These are phyloP conservation scores for Fusarium buharicum DNA, from an alignment of 2,329 filamentous ascomycete genomes.

Conservation along the genomic window DNA sequence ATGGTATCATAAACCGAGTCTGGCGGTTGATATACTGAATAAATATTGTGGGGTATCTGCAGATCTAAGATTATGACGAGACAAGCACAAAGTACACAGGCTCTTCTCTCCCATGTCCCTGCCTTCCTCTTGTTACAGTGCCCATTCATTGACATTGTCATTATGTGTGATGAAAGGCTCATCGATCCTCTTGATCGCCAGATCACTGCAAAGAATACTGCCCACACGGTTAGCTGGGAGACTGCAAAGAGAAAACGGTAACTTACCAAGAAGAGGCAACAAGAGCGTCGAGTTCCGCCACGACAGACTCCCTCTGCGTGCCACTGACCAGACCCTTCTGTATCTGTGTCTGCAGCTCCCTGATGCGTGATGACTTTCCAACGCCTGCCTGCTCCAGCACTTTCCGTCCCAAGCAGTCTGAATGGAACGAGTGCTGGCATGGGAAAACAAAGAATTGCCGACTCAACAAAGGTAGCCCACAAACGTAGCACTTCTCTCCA, in stretches of 20 bases:
- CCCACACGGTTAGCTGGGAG: constrained; percentile 12
- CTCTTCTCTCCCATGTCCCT: constrained; percentile 24
- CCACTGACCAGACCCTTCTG: constrained; percentile 78
- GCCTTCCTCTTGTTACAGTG: constrained; percentile 57
- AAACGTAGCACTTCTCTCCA: constrained; percentile 92
- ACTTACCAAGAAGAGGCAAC: constrained; percentile 88
- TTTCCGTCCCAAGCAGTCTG: constrained; percentile 87
- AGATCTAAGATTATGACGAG: constrained; percentile 43
- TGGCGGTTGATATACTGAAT: constrained; percentile 18
- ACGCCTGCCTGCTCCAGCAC: constrained; percentile 84
- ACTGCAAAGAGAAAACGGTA: background rate
- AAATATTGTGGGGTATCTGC: constrained; percentile 42
- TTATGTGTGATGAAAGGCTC: constrained; percentile 84
- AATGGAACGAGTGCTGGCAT: constrained; percentile 97
- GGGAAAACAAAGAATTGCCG: constrained; percentile 98
- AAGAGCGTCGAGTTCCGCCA: constrained; percentile 89
- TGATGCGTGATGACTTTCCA: constrained; percentile 80
- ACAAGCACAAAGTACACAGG: constrained; percentile 28
- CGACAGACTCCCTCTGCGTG: constrained; percentile 79
- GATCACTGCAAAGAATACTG: constrained; percentile 92
- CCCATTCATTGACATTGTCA: constrained; percentile 86
- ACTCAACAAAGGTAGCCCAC: constrained; percentile 84
- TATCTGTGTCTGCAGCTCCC: constrained; percentile 85
- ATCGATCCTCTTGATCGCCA: constrained; percentile 93
- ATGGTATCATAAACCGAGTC: background rate